Evolutionary conservation across 371 early-diverging fungal genomes (phyloP).

Genomic region (Conidiobolus incongruus): DNA sequence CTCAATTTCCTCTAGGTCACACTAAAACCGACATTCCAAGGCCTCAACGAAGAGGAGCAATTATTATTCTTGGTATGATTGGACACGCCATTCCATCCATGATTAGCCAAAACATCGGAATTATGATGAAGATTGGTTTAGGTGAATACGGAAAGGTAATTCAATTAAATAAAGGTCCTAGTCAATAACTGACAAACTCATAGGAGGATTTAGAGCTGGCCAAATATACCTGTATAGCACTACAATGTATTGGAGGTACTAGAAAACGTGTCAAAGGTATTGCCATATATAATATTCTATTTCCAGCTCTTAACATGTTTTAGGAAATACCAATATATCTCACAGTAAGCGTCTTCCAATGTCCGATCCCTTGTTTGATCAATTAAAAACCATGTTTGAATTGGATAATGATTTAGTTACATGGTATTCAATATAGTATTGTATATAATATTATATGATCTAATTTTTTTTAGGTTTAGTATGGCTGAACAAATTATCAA

Average conservation of each 20-base stretch:
- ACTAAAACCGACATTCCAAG: conserved; percentile 26
- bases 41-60: conserved; percentile 65
- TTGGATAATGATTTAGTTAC: conserved; percentile 24
- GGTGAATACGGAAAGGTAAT: conserved; percentile 50
- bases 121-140: conserved; percentile 60
- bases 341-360: conserved; percentile 46
- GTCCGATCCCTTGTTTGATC: conserved; percentile 42
- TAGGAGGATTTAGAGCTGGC: conserved; percentile 53
- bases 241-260: conserved; percentile 45
- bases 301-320: too few relatives aligned
- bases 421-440: conserved; percentile 20
- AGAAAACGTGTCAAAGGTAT: too few relatives aligned
- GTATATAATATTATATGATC: too few relatives aligned
- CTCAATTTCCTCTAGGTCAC: background rate
- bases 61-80: conserved; percentile 78
- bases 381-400: conserved; percentile 35
- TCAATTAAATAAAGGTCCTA: background rate
- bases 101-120: conserved; percentile 57
- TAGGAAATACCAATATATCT: too few relatives aligned
- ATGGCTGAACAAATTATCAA: conserved; percentile 83
- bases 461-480: conserved; percentile 66
- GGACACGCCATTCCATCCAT: conserved; percentile 58
- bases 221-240: conserved; percentile 70
- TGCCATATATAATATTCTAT: too few relatives aligned
- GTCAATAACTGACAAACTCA: background rate